phyloP scores from a whole-genome alignment of 2,329 filamentous ascomycete species.

The Bimuria novae-zelandiae region DNA sequence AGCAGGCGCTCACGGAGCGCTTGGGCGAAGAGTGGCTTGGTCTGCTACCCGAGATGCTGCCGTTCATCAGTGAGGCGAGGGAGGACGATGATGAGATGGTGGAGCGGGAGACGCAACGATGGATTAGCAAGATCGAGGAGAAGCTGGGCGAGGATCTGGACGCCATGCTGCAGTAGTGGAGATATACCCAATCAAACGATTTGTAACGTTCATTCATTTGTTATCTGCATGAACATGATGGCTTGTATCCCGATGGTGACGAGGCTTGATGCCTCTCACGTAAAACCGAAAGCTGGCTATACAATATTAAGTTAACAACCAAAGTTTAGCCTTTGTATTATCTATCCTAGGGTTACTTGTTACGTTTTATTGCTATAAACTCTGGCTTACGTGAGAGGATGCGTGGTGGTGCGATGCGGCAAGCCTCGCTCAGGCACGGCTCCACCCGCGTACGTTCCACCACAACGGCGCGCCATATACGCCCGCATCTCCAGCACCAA shows the following conservation, averaged over 20 bases:
- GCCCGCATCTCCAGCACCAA: background rate
- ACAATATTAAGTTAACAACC: too few species aligned
- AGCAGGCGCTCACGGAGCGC: constrained; percentile 77
- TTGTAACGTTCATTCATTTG: constrained; percentile 25
- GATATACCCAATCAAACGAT: constrained; percentile 6
- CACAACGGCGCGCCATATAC: constrained; percentile 2
- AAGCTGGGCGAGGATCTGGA: constrained; percentile 90
- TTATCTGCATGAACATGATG: background rate
- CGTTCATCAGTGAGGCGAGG: constrained; percentile 91
- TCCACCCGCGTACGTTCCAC: background rate
- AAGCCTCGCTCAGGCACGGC: background rate
- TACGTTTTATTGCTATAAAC: too few species aligned
- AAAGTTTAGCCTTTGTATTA: too few species aligned
- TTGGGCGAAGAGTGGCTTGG: constrained; percentile 93
- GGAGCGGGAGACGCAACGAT: constrained; percentile 83
- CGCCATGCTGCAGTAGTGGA: constrained; percentile 78
- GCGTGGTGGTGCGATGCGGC: too few species aligned
- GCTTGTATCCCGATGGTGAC: background rate
- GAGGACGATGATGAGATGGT: constrained; percentile 96
- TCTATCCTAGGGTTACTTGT: too few species aligned
- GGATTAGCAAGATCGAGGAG: constrained; percentile 89
- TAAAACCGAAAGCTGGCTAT: too few species aligned
- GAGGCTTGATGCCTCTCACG: background rate
- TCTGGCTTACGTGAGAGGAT: too few species aligned
- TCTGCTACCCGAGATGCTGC: constrained; percentile 91